These are phyloP conservation scores for Scedosporium boydii DNA, from an alignment of 2,329 filamentous ascomycete species.

Conservation along the genomic window DNA sequence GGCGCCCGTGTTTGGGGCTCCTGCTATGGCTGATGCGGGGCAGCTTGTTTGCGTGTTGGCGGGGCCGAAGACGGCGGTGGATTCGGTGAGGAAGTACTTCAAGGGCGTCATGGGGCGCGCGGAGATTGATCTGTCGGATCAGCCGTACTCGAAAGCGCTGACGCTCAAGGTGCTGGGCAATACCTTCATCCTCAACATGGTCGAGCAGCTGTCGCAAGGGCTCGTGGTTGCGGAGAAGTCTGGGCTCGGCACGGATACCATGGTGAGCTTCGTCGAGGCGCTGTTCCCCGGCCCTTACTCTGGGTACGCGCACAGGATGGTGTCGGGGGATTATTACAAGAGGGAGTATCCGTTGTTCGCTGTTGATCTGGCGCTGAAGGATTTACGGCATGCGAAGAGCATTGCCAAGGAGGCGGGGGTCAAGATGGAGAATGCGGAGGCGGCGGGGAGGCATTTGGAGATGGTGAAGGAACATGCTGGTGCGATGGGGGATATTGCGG, in stretches of 20 bases:
- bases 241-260: conserved; percentile 59
- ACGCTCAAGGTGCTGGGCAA: conserved; percentile 79
- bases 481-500: conserved; percentile 66
- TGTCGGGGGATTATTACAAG: conserved; percentile 65
- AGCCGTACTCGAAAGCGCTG: conserved; percentile 59
- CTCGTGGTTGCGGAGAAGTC: conserved; percentile 72
- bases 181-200: conserved; percentile 75
- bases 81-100: conserved; percentile 59
- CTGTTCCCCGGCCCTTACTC: conserved; percentile 70
- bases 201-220: conserved; percentile 69
- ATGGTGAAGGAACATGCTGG: conserved; percentile 60
- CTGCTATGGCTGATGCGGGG: conserved; percentile 60
- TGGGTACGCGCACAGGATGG: conserved; percentile 67
- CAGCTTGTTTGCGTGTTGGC: conserved; percentile 66
- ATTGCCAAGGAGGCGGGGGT: conserved; percentile 56
- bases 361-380: conserved; percentile 75
- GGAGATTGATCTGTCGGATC: conserved; percentile 60
- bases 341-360: conserved; percentile 72
- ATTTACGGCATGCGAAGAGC: conserved; percentile 62
- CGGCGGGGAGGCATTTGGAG: conserved; percentile 59
- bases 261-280: conserved; percentile 62
- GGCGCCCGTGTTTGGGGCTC: conserved; percentile 59
- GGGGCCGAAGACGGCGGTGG: conserved; percentile 49
- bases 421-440: conserved; percentile 54
- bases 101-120: conserved; percentile 61